Evolutionary conservation across 192 early-diverging fungal genomes (phyloP).

Genomic region (Linnemannia zychae): DNA sequence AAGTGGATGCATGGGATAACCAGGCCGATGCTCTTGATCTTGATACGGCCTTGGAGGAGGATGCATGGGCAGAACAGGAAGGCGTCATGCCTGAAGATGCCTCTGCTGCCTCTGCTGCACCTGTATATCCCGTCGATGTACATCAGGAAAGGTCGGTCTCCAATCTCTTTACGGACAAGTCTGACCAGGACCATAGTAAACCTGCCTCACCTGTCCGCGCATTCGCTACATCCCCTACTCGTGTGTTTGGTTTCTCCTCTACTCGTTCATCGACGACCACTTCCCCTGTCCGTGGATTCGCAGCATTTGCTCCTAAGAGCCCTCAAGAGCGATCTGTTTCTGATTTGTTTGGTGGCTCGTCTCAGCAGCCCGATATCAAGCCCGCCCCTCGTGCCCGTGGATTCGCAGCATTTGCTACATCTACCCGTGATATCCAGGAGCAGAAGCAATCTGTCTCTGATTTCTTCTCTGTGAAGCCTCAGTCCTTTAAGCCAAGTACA

Average conservation of each 20-base stretch:
- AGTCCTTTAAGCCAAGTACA: neutral
- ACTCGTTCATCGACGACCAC: neutral
- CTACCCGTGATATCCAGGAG: neutral
- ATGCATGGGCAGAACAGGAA: conserved; percentile 6
- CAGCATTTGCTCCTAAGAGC: neutral
- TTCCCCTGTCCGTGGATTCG: neutral
- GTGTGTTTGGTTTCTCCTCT: neutral
- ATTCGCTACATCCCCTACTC: neutral
- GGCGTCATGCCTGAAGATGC: neutral
- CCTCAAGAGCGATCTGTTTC: neutral
- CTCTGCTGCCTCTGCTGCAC: neutral
- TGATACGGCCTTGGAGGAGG: neutral
- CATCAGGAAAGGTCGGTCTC: neutral
- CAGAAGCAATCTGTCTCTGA: neutral
- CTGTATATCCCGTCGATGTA: neutral
- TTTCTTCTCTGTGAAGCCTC: neutral
- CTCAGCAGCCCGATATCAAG: neutral
- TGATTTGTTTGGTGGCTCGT: neutral
- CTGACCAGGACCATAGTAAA: neutral
- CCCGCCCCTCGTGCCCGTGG: neutral
- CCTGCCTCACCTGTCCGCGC: neutral
- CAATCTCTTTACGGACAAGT: neutral
- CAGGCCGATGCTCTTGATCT: neutral
- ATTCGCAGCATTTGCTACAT: neutral
- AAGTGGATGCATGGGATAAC: neutral